A percentile compares a stretch with the other conserved stretches of the same genome.
Evolutionary conservation across 768 basidiomycete genomes (phyloP).

Genomic region (Chalciporus pseudorubinellus): DNA sequence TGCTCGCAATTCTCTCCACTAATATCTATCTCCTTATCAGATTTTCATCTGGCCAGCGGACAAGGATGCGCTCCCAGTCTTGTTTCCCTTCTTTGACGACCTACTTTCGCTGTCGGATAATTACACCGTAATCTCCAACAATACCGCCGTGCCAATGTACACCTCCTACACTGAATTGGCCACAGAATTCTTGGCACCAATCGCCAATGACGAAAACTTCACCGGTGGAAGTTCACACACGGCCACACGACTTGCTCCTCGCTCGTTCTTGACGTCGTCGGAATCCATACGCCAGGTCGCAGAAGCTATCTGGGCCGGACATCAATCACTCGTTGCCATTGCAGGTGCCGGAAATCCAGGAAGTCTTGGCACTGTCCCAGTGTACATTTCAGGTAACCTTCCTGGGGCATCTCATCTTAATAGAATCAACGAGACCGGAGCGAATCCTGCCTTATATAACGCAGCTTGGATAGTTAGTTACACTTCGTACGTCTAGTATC

Average conservation of each 20-base stretch:
- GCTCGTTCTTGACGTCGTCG: slow-evolving; percentile 5
- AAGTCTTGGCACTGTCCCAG: neutral
- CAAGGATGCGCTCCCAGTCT: slow-evolving; percentile 4
- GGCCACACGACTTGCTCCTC: slow-evolving; percentile 17
- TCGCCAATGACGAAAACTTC: slow-evolving; percentile 2
- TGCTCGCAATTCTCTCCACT: slow-evolving; percentile 2
- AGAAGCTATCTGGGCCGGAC: slow-evolving; percentile 18
- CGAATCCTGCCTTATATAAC: slow-evolving; percentile 19
- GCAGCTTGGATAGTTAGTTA: slow-evolving; percentile 12
- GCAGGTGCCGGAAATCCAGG: neutral
- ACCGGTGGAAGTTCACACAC: slow-evolving; percentile 9
- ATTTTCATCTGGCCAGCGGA: slow-evolving; percentile 9
- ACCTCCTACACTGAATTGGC: slow-evolving; percentile 3
- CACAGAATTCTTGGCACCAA: slow-evolving; percentile 5
- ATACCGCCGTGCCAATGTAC: slow-evolving; percentile 12
- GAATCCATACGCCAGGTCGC: slow-evolving; percentile 6
- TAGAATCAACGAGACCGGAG: slow-evolving; percentile 14
- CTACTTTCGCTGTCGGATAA: slow-evolving; percentile 8
- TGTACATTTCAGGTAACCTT: slow-evolving; percentile 11
- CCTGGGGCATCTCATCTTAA: slow-evolving; percentile 5
- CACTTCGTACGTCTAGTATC: neutral
- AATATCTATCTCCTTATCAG: neutral
- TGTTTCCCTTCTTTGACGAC: slow-evolving; percentile 16
- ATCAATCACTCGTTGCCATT: neutral
- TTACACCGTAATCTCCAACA: slow-evolving; percentile 15